phyloP scores from a whole-genome alignment of 805 yeast genomes.

The Candida easanensis region DNA sequence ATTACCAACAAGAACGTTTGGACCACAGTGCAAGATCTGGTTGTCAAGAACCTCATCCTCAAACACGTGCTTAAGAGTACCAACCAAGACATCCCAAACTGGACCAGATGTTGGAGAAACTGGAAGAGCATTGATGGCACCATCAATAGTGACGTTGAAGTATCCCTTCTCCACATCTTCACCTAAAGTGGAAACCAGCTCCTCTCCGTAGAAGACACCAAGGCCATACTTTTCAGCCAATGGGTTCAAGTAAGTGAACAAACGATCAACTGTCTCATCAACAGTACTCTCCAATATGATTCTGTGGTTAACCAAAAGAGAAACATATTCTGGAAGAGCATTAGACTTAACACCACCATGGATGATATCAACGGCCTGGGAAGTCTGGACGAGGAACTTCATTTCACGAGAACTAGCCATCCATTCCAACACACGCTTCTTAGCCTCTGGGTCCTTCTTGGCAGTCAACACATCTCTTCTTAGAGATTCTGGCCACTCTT shows the following conservation, averaged over 20 bases:
- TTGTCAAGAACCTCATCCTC: constrained; percentile 48
- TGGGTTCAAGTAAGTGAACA: constrained; percentile 14
- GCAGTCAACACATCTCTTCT: constrained; percentile 35
- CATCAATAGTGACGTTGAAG: constrained; percentile 25
- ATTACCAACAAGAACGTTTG: constrained; percentile 57
- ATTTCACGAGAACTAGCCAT: constrained; percentile 13
- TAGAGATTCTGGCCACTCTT: constrained; percentile 26
- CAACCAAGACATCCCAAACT: constrained; percentile 22
- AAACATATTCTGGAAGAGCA: constrained; percentile 62
- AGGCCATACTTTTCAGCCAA: constrained; percentile 23
- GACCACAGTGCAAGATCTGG: constrained; percentile 32
- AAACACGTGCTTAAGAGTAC: constrained; percentile 17
- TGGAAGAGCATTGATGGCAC: constrained; percentile 19
- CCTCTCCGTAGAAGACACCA: constrained; percentile 20
- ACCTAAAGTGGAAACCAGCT: constrained; percentile 8
- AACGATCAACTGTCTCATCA: constrained; percentile 31
- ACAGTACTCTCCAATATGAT: constrained; percentile 55
- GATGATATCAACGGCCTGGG: constrained; percentile 34
- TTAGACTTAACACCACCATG: constrained; percentile 74
- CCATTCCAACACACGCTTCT: constrained; percentile 31
- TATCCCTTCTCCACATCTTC: constrained; percentile 27
- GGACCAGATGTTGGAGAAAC: constrained; percentile 14
- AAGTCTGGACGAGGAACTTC: constrained; percentile 19
- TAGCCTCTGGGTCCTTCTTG: constrained; percentile 35
- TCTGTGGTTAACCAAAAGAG: constrained; percentile 59